Conservation (phyloP, 208 protist genomes). For the Crithidia acanthocephali region DNA sequence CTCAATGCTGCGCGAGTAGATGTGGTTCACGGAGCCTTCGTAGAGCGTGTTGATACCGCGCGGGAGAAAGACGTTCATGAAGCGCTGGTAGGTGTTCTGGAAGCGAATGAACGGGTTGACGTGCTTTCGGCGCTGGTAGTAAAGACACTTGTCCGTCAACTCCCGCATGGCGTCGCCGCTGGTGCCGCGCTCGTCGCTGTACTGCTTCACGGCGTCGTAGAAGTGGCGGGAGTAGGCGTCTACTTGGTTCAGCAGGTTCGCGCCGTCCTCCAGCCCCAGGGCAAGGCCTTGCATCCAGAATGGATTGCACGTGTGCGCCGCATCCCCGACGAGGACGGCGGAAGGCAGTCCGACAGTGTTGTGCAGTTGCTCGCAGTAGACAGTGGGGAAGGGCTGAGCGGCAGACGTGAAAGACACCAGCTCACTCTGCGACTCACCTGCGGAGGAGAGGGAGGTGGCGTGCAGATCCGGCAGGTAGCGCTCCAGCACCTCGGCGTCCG, state of each 20-base stretch:
- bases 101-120: slow-evolving; percentile 74
- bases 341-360: slow-evolving; percentile 89
- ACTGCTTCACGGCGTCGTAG: slow-evolving; percentile 89
- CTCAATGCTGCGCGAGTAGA: slow-evolving; percentile 87
- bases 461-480: slow-evolving; percentile 46
- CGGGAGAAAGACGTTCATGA: slow-evolving; percentile 71
- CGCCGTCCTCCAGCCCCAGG: slow-evolving; percentile 82
- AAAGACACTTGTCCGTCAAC: slow-evolving; percentile 85
- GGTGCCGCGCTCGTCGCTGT: slow-evolving; percentile 84
- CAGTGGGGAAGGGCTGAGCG: slow-evolving; percentile 60
- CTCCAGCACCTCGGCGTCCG: slow-evolving; percentile 48
- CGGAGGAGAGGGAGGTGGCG: slow-evolving; percentile 3
- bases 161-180: slow-evolving; percentile 83
- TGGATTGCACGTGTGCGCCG: slow-evolving; percentile 81
- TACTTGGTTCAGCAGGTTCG: slow-evolving; percentile 80
- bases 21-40: slow-evolving; percentile 79
- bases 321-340: slow-evolving; percentile 82
- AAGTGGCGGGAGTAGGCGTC: slow-evolving; percentile 87
- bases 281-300: slow-evolving; percentile 90
- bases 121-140: slow-evolving; percentile 87
- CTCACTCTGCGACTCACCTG: neutral
- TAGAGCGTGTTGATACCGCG: slow-evolving; percentile 73
- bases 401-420: slow-evolving; percentile 40
- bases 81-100: slow-evolving; percentile 80
- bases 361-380: slow-evolving; percentile 88